Conservation (phyloP, 345 rosid genomes). For the Ricinus communis region DNA sequence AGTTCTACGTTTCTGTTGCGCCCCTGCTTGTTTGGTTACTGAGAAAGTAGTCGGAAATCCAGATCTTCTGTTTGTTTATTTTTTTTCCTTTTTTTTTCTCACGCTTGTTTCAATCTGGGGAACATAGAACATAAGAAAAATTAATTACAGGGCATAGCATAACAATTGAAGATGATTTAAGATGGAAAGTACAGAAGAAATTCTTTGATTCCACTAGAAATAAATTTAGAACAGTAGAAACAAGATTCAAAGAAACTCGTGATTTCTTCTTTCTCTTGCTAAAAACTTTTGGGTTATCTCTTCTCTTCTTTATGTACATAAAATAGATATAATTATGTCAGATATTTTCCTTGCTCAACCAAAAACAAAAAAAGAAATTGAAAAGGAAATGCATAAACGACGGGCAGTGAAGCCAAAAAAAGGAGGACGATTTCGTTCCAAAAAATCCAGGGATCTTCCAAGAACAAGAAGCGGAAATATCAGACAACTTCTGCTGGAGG, state of each 20-base stretch:
- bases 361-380: background rate
- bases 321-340: slow-evolving; percentile 21
- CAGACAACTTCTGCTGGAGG: slow-evolving; percentile 60
- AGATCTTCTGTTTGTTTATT: too few relatives aligned
- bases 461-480: slow-evolving; percentile 22
- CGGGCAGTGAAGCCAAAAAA: slow-evolving; percentile 11
- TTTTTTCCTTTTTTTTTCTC: too few relatives aligned
- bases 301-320: slow-evolving; percentile 32
- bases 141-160: too few relatives aligned
- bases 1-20: too few relatives aligned
- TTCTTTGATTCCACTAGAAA: background rate
- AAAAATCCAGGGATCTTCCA: slow-evolving; percentile 1
- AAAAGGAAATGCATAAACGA: slow-evolving; percentile 4
- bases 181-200: background rate
- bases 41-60: background rate
- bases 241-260: background rate
- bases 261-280: slow-evolving; percentile 37
- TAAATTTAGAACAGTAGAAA: background rate
- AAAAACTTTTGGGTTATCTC: slow-evolving; percentile 21
- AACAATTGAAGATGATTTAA: too few relatives aligned
- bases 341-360: slow-evolving; percentile 14
- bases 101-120: background rate
- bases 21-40: background rate
- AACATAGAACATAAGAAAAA: background rate
- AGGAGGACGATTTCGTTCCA: slow-evolving; percentile 7